phyloP scores from a whole-genome alignment of 495 filamentous ascomycete genomes.

The Extremus antarcticus region DNA sequence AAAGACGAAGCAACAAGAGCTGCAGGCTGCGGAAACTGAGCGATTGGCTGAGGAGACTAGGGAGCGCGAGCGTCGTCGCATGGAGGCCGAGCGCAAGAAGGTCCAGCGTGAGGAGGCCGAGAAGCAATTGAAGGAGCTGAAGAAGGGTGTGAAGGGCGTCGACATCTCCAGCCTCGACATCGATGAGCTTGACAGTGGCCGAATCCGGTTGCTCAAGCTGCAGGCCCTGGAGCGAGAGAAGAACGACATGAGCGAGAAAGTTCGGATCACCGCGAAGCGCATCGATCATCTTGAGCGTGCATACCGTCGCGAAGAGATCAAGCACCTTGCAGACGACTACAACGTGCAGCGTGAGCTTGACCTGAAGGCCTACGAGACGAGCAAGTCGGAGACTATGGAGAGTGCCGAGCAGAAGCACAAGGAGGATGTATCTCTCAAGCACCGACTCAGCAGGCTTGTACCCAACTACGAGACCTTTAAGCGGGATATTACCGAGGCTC shows the following conservation, averaged over 20 bases:
- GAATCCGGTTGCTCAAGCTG: slow-evolving; percentile 85
- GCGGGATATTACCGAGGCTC: slow-evolving; percentile 65
- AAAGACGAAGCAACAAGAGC: slow-evolving; percentile 68
- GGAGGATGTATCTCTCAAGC: slow-evolving; percentile 83
- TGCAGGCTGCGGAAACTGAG: slow-evolving; percentile 76
- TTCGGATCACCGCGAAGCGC: slow-evolving; percentile 84
- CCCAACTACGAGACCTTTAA: slow-evolving; percentile 71
- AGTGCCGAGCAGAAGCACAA: slow-evolving; percentile 79
- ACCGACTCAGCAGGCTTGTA: slow-evolving; percentile 74
- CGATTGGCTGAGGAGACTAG: slow-evolving; percentile 83
- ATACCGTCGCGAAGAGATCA: slow-evolving; percentile 85
- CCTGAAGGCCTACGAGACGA: slow-evolving; percentile 64
- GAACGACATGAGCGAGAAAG: slow-evolving; percentile 79
- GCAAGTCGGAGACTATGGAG: slow-evolving; percentile 62
- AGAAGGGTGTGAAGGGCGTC: slow-evolving; percentile 65
- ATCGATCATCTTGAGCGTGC: slow-evolving; percentile 97
- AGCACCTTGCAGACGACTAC: slow-evolving; percentile 81
- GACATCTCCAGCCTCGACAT: slow-evolving; percentile 68
- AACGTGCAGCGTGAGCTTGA: slow-evolving; percentile 74
- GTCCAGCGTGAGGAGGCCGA: slow-evolving; percentile 89
- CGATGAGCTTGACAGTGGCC: slow-evolving; percentile 76
- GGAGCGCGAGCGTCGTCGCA: slow-evolving; percentile 76
- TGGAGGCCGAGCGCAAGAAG: slow-evolving; percentile 80
- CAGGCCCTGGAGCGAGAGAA: slow-evolving; percentile 95
- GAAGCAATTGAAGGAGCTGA: slow-evolving; percentile 90